These are phyloP conservation scores for Candida sithepensis DNA, from an alignment of 805 yeast species.

Conservation along the genomic window DNA sequence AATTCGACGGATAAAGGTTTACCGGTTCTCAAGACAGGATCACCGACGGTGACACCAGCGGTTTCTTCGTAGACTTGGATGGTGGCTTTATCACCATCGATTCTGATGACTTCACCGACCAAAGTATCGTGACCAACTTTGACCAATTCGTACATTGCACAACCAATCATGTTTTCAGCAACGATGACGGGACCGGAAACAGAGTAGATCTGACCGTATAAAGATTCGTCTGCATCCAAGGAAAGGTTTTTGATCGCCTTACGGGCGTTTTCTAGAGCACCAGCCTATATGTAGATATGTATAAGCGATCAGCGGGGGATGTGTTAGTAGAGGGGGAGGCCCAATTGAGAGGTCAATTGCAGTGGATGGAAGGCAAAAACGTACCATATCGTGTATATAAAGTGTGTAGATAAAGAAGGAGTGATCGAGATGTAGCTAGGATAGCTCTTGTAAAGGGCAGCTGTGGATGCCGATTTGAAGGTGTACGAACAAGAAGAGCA, in stretches of 20 bases:
- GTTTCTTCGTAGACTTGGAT: conserved; percentile 99
- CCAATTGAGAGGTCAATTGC: not conserved
- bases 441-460: not conserved
- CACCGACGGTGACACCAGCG: conserved; percentile 98
- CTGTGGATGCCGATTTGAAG: not conserved
- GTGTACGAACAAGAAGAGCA: not conserved
- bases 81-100: conserved; percentile 94
- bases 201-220: conserved; percentile 85
- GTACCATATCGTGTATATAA: conserved; percentile 2
- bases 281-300: conserved; percentile 52
- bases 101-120: conserved; percentile 98
- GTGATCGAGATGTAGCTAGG: not conserved
- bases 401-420: not conserved
- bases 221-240: conserved; percentile 69
- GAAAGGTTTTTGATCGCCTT: conserved; percentile 86
- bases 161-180: conserved; percentile 98
- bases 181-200: conserved; percentile 98
- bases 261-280: conserved; percentile 95
- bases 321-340: not conserved
- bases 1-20: conserved; percentile 98
- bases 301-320: not conserved
- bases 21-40: conserved; percentile 97
- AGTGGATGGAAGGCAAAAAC: not conserved
- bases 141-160: conserved; percentile 99
- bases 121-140: conserved; percentile 95